Conservation (phyloP, 805 yeast genomes). For the Saccharomycopsis babjevae region DNA sequence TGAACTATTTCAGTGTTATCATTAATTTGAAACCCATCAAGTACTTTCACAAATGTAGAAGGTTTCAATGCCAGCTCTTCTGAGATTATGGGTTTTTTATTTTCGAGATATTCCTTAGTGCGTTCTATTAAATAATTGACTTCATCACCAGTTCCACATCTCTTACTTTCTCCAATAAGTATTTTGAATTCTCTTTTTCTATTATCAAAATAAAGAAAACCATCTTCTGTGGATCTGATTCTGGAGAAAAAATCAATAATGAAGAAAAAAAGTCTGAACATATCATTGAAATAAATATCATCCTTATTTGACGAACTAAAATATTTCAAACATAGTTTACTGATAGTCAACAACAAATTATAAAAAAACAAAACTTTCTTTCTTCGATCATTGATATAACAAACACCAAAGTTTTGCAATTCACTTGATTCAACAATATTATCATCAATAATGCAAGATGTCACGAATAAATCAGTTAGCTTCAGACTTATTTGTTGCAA, state of each 20-base stretch:
- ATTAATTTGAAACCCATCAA: background rate
- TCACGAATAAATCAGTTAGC: background rate
- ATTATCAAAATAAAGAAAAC: conserved; percentile 10
- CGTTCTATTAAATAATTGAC: background rate
- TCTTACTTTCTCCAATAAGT: conserved; percentile 2
- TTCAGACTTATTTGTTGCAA: background rate
- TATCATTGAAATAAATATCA: background rate
- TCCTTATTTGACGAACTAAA: background rate
- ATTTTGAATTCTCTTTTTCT: conserved; percentile 9
- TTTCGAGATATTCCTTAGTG: background rate
- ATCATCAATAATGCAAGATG: background rate
- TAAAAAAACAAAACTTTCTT: background rate
- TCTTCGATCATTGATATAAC: background rate
- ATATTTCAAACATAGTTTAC: background rate
- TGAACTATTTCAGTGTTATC: background rate
- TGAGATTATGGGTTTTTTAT: background rate
- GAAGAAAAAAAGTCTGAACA: conserved; percentile 5
- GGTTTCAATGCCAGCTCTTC: background rate
- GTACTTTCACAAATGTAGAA: conserved; percentile 1
- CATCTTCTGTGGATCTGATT: conserved; percentile 8
- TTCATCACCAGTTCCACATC: background rate
- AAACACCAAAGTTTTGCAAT: background rate
- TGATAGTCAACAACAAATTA: background rate
- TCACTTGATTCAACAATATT: background rate
- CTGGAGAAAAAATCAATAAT: conserved; percentile 12